A percentile compares a stretch with the other conserved stretches of the same genome.
Evolutionary conservation across 2,329 filamentous ascomycete species (phyloP).

Genomic region (Chrysoporthe cubensis): DNA sequence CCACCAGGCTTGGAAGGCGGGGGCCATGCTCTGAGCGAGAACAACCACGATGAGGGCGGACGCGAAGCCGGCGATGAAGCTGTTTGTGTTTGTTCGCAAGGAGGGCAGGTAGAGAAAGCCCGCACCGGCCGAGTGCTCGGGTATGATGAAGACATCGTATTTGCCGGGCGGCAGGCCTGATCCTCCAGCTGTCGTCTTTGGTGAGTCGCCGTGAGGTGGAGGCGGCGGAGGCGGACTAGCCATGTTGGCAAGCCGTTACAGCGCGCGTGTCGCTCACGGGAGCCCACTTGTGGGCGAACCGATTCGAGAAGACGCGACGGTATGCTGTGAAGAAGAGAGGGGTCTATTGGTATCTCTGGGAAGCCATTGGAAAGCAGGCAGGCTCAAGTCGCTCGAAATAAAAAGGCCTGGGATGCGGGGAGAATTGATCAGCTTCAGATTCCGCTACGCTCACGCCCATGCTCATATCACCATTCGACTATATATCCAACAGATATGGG

Average conservation of each 20-base stretch:
- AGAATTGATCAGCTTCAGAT: slow-evolving; percentile 9
- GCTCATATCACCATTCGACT: background rate
- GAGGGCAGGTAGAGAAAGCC: slow-evolving; percentile 96
- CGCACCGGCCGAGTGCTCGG: slow-evolving; percentile 83
- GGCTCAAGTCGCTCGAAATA: slow-evolving; percentile 24
- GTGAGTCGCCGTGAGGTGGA: slow-evolving; percentile 82
- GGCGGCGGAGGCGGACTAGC: slow-evolving; percentile 75
- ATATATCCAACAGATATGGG: background rate
- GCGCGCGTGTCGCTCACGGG: slow-evolving; percentile 1
- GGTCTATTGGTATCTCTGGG: slow-evolving; percentile 43
- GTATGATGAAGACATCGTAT: slow-evolving; percentile 97
- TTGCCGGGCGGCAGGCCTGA: slow-evolving; percentile 81
- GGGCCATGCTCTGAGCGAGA: slow-evolving; percentile 73
- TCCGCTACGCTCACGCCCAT: background rate
- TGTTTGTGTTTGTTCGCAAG: slow-evolving; percentile 81
- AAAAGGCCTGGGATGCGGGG: slow-evolving; percentile 1
- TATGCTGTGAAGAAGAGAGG: slow-evolving; percentile 29
- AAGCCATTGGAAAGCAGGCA: slow-evolving; percentile 38
- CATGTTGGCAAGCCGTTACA: slow-evolving; percentile 39
- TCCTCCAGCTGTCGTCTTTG: slow-evolving; percentile 63
- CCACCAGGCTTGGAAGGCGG: slow-evolving; percentile 76
- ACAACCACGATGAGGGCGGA: slow-evolving; percentile 74
- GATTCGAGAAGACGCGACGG: slow-evolving; percentile 21
- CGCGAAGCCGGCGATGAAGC: slow-evolving; percentile 85
- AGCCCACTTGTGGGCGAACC: slow-evolving; percentile 11